Conservation (phyloP, 345 rosid genomes). For the Eucalyptus marginata region DNA sequence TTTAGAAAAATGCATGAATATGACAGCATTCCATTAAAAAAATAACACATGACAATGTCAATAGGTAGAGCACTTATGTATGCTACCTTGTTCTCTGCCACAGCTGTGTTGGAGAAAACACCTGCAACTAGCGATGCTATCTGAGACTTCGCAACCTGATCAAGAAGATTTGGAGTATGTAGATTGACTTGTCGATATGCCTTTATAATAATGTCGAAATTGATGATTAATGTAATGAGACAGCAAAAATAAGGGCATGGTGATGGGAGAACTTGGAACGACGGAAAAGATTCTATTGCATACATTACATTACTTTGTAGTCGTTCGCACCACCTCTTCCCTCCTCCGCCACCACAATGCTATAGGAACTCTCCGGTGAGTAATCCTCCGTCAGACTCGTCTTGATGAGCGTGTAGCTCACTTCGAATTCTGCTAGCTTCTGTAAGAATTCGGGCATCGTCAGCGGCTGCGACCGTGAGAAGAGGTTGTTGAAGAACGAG, state of each 20-base stretch:
- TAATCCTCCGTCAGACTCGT: conserved; percentile 75
- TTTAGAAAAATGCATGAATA: background rate
- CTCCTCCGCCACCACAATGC: conserved; percentile 72
- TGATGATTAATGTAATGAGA: background rate
- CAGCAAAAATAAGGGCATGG: background rate
- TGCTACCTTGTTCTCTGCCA: conserved; percentile 83
- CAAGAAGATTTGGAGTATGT: background rate
- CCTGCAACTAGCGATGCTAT: conserved; percentile 79
- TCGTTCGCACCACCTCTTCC: conserved; percentile 35
- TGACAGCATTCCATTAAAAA: background rate
- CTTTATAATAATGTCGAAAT: background rate
- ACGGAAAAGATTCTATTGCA: conserved; percentile 31
- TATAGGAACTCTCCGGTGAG: conserved; percentile 69
- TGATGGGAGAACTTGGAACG: background rate
- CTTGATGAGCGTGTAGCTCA: conserved; percentile 71
- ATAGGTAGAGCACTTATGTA: background rate
- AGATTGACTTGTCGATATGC: background rate
- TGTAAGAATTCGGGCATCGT: conserved; percentile 52
- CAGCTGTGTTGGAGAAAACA: conserved; percentile 76
- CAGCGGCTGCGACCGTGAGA: conserved; percentile 49
- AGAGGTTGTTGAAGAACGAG: conserved; percentile 67
- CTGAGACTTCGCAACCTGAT: conserved; percentile 64
- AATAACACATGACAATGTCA: background rate
- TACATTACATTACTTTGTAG: conserved; percentile 99
- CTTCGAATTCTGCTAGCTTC: conserved; percentile 52